phyloP scores from a whole-genome alignment of 805 yeast genomes.

The Cyberlindnera veronae region DNA sequence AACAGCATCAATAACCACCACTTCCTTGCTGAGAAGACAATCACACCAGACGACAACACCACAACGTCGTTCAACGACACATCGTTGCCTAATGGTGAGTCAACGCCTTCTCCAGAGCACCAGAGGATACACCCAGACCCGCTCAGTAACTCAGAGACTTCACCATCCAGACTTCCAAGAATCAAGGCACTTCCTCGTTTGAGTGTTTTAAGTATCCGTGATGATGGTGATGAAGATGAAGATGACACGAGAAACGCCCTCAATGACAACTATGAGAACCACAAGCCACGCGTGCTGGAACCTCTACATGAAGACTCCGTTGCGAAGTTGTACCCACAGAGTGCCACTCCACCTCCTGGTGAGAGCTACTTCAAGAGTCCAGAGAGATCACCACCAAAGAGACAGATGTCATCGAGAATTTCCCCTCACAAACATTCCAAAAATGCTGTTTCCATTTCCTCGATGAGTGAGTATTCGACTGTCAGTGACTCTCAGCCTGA shows the following conservation, averaged over 20 bases:
- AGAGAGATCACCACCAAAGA: conserved; percentile 6
- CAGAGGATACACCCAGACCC: not conserved
- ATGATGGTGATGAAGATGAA: conserved; percentile 15
- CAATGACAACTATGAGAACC: no score
- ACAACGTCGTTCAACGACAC: conserved; percentile 10
- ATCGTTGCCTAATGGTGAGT: conserved; percentile 21
- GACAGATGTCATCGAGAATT: conserved; percentile 4
- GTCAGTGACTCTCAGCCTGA: conserved; percentile 12
- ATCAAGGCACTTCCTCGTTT: conserved; percentile 26
- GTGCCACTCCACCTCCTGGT: not conserved
- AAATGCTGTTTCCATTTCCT: conserved; percentile 21
- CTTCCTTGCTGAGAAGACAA: conserved; percentile 24
- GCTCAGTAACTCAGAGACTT: not conserved
- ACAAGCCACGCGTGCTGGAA: conserved; percentile 6
- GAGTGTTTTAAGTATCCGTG: conserved; percentile 22
- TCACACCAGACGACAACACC: conserved; percentile 12
- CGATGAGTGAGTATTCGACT: conserved; percentile 25
- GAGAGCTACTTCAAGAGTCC: conserved; percentile 10
- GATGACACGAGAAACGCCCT: no score
- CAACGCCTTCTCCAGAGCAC: conserved; percentile 24
- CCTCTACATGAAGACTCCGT: conserved; percentile 10
- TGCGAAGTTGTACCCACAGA: conserved; percentile 1
- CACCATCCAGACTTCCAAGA: conserved; percentile 27
- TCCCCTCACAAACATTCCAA: conserved; percentile 9
- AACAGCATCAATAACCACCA: conserved; percentile 16